Evolutionary conservation across 306 rosid species (phyloP), one percentile per base, ranked within the genome.

Genomic region (Vigna trinervia): DNA sequence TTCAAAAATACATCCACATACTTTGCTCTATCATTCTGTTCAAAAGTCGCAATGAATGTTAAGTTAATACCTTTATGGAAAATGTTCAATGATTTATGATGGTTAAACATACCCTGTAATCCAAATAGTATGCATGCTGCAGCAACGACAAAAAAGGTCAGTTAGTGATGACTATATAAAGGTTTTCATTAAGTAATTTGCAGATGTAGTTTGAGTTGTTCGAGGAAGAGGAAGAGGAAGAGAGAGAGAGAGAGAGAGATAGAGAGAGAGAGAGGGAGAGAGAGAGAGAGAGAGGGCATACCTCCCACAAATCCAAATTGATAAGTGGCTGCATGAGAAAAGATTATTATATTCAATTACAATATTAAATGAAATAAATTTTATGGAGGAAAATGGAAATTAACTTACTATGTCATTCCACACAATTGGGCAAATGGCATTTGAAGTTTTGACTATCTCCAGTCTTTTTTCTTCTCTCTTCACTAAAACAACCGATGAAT

Each of bases 271-370:
- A 26, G 30, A 26, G 30, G 1, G 30, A 26, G 30, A 28, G 32
- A 74, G 81, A 75, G 70, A 47, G 73, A 78, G 78, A 74, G 72
- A 83, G 74, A 62, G 19, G 71, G 51, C 84, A 68, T 74, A 94
- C 98, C 98, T 95, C 99, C 99, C 97, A 95, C 83, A 90, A 60
- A 65, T 95, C 99, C 95, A 95, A 86, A 87, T 91, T 87, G 82
- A 95, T 79, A 4, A 95, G 86, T 19, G 99, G 99, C 99, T 95
- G 94, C 89, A 82, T 13, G 66, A 79, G 78, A 86, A 83, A 73
- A 85, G 60, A 79, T 39, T 8, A 80, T 76, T 20, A 83, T 48
- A 62, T 76, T 74, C 68, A 56, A 61, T 66, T 41, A 53, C 52
- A 77, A 57, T 30, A 61, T 78, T 56, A 73, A 76, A 78, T 14